Evolutionary conservation across 352 stramenopile genomes (phyloP).

Genomic region (Phytophthora meadii): DNA sequence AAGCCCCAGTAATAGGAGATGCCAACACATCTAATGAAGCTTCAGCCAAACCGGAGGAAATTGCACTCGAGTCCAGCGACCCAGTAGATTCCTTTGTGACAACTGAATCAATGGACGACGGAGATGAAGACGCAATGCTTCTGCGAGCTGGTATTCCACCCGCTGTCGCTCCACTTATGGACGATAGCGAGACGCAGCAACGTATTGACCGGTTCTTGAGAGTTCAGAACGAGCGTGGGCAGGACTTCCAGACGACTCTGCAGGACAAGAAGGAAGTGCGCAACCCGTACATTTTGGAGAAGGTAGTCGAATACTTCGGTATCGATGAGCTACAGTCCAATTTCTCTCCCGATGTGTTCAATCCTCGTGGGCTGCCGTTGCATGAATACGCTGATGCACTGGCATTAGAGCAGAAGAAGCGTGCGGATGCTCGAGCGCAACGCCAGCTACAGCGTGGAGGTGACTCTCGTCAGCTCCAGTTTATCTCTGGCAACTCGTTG

Average conservation of each 20-base stretch:
- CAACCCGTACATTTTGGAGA: constrained; percentile 89
- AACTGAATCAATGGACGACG: constrained; percentile 23
- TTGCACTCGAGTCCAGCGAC: constrained; percentile 3
- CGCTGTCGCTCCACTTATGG: constrained; percentile 21
- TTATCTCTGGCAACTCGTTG: constrained; percentile 18
- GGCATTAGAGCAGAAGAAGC: constrained; percentile 69
- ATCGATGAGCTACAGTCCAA: constrained; percentile 87
- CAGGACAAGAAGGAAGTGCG: constrained; percentile 86
- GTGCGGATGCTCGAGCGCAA: constrained; percentile 43
- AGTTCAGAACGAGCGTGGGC: constrained; percentile 42
- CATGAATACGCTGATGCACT: constrained; percentile 79
- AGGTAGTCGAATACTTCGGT: constrained; percentile 86
- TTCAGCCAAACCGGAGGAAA: constrained; percentile 12
- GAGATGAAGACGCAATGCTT: constrained; percentile 47
- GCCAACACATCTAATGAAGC: background rate
- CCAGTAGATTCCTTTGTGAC: constrained; percentile 1
- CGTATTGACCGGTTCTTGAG: constrained; percentile 71
- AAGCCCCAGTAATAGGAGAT: constrained; percentile 8
- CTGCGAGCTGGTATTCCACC: constrained; percentile 51
- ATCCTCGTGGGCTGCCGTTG: constrained; percentile 69
- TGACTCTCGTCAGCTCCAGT: constrained; percentile 29
- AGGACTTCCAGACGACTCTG: constrained; percentile 74
- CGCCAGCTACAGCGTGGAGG: constrained; percentile 40
- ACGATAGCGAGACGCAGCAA: constrained; percentile 52
- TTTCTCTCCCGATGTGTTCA: constrained; percentile 67